These are phyloP conservation scores for Medicago ruthenica DNA, from an alignment of 306 rosid genomes.

Conservation along the genomic window DNA sequence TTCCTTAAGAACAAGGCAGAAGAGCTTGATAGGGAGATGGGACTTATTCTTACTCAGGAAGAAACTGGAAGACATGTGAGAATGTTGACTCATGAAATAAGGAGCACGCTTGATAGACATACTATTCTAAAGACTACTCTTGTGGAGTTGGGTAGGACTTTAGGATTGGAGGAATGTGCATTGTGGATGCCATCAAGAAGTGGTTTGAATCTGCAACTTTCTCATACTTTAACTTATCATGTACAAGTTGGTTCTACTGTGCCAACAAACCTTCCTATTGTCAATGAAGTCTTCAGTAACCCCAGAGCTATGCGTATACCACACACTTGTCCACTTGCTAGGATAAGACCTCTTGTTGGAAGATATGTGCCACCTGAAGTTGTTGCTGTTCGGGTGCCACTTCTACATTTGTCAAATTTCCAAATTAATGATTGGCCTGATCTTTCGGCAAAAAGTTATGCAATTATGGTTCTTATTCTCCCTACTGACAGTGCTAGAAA, in stretches of 20 bases:
- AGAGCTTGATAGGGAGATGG: slow-evolving; percentile 96
- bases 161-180: slow-evolving; percentile 86
- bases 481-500: slow-evolving; percentile 80
- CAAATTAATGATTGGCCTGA: slow-evolving; percentile 89
- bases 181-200: slow-evolving; percentile 92
- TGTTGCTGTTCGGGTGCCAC: slow-evolving; percentile 92
- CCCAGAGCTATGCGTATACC: slow-evolving; percentile 73
- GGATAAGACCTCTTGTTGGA: slow-evolving; percentile 74
- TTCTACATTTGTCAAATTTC: slow-evolving; percentile 78
- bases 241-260: slow-evolving; percentile 78
- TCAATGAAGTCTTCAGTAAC: slow-evolving; percentile 77
- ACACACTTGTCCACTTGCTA: slow-evolving; percentile 72
- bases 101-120: slow-evolving; percentile 89
- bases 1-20: slow-evolving; percentile 82
- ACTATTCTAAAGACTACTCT: slow-evolving; percentile 92
- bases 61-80: slow-evolving; percentile 96
- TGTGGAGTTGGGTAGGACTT: slow-evolving; percentile 89
- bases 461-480: slow-evolving; percentile 93
- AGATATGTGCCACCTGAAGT: slow-evolving; percentile 80
- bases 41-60: slow-evolving; percentile 86
- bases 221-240: slow-evolving; percentile 72
- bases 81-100: slow-evolving; percentile 95
- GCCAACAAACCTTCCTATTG: slow-evolving; percentile 67
- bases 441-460: slow-evolving; percentile 71
- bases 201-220: slow-evolving; percentile 75